Base-by-base conservation (phyloP, 805 yeast genomes). In the Wickerhamiella sorbophila region DNA sequence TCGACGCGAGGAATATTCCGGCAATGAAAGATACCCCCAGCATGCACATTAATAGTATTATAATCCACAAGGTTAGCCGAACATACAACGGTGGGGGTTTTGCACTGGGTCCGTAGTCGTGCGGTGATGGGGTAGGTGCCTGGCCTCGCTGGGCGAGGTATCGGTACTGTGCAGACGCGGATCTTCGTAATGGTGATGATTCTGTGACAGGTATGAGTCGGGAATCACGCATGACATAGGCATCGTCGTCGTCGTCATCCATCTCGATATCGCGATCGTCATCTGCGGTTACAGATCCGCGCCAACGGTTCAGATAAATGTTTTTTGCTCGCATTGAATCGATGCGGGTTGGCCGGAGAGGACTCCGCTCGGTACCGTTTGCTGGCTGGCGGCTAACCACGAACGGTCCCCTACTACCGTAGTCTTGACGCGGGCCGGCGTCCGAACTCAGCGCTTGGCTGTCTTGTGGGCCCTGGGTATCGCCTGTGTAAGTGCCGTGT, bases 1-100 rank as follows among this genome's bases (percentile, higher is more conserved):
- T 78, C 1, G 94, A 77, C 0, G 95, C 95, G 33, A 87, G 63
- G 2, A 86, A 62, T 54, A 87, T 83, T 0, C 97, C 97, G 53
- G 79, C 67, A 4, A 81, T 65, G 53, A 88, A 85, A 1, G 95
- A 95, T 24, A 80, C 37, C 4, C 48, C 51, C 31, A 61, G 48
- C 18, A 59, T 44, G 32, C 50, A 39, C 32, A 59, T 44, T 53
- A 33, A 46, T n/a, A 50, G 41, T 10, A 61, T 40, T 33, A 55
- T 41, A 31, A 54, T 40, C 63, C 64, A 62, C 24, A 61, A 51
- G 32, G 55, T 49, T 18, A 56, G 42, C 31, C 62, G 55, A 10
- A 59, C 47, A 21, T 48, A 49, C 17, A 39, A n/a, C 4, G 47
- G 40, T 26, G 47, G 27, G 32, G 40, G 10, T 21, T 31, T 20